Evolutionary conservation across 495 filamentous ascomycete genomes (phyloP).

Genomic region (Cudoniella acicularis): DNA sequence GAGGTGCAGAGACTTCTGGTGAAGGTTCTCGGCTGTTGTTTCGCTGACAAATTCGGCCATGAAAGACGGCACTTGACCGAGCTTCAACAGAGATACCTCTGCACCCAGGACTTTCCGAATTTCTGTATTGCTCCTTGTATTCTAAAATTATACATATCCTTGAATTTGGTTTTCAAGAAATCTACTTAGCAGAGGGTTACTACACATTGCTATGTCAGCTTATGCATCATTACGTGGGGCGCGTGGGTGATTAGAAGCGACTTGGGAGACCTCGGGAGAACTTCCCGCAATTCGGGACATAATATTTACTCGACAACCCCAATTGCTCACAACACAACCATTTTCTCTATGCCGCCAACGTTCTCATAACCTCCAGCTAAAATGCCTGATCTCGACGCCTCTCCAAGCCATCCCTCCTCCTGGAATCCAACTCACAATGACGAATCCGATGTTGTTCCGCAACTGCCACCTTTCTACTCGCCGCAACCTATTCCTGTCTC

Average conservation of each 20-base stretch:
- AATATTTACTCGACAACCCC: background rate
- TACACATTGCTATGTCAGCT: background rate
- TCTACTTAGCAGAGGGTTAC: background rate
- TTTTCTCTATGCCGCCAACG: background rate
- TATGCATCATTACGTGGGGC: background rate
- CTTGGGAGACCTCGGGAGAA: background rate
- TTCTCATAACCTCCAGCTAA: background rate
- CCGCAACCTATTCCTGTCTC: conserved; percentile 35
- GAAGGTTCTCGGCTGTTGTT: background rate
- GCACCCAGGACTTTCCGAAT: too few relatives aligned
- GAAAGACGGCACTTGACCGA: too few relatives aligned
- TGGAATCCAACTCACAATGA: conserved; percentile 1
- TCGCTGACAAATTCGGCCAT: background rate
- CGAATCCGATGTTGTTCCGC: conserved; percentile 13
- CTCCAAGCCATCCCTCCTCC: conserved; percentile 4
- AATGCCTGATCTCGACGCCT: background rate
- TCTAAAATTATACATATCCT: background rate
- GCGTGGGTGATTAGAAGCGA: background rate
- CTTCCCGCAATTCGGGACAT: background rate
- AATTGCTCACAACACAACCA: background rate
- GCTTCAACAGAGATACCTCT: too few relatives aligned
- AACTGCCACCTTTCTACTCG: conserved; percentile 40
- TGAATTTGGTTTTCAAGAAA: background rate
- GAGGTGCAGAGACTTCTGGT: background rate
- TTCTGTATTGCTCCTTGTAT: too few relatives aligned